A percentile compares a stretch with the other conserved stretches of the same genome.
phyloP scores from a whole-genome alignment of 108 stramenopile genomes.

The Skeletonema potamos region DNA sequence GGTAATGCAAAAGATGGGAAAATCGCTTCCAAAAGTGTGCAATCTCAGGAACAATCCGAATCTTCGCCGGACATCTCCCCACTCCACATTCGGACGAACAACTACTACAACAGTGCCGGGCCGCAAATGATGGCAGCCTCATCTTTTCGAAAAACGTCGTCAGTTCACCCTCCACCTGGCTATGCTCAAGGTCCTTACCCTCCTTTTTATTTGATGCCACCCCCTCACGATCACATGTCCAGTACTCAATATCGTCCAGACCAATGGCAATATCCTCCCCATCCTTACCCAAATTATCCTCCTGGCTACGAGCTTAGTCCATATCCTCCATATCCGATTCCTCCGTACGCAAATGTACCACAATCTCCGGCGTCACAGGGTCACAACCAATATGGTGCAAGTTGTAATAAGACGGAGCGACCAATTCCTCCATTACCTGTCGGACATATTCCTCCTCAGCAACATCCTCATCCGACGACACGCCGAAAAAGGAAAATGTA shows the following conservation, averaged over 20 bases:
- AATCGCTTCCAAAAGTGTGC: background rate
- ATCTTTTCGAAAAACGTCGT: background rate
- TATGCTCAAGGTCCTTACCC: background rate
- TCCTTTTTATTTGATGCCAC: background rate
- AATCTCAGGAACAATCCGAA: background rate
- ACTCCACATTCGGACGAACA: background rate
- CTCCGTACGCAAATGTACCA: background rate
- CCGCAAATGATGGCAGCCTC: background rate
- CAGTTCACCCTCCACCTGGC: background rate
- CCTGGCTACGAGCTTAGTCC: background rate
- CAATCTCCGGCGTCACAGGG: background rate
- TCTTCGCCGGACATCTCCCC: background rate
- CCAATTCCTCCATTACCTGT: background rate
- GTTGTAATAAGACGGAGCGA: background rate
- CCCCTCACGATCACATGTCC: background rate
- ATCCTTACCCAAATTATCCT: background rate
- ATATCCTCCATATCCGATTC: background rate
- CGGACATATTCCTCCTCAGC: background rate
- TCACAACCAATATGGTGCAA: background rate
- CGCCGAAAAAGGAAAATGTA: slow-evolving; percentile 47
- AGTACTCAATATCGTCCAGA: background rate
- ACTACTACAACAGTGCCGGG: background rate
- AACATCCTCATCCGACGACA: slow-evolving; percentile 7
- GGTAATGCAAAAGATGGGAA: background rate
- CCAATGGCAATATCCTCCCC: slow-evolving; percentile 6